Conservation (phyloP, 192 early-diverging fungal species). For the Backusella macrospora region DNA sequence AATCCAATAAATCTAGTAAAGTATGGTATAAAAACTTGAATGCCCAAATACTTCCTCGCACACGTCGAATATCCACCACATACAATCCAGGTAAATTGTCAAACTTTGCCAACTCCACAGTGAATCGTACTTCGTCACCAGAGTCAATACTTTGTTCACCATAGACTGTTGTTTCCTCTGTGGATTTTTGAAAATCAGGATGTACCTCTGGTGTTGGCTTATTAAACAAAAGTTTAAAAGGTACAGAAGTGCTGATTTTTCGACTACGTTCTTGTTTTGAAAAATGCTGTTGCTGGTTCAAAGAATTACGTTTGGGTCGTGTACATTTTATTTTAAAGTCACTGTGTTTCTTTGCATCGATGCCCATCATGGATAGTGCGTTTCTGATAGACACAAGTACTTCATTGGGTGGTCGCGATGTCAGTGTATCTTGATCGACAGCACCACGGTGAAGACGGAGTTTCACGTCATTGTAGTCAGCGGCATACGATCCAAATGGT, state of each 20-base stretch:
- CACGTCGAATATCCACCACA: slow-evolving; percentile 72
- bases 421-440: slow-evolving; percentile 70
- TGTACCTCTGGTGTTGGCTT: background rate
- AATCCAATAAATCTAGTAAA: slow-evolving; percentile 51
- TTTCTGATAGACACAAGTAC: slow-evolving; percentile 69
- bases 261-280: background rate
- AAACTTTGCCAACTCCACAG: slow-evolving; percentile 88
- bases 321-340: slow-evolving; percentile 64
- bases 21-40: slow-evolving; percentile 80
- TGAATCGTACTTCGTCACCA: slow-evolving; percentile 85
- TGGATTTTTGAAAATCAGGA: background rate
- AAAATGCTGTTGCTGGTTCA: background rate
- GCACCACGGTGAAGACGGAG: slow-evolving; percentile 74
- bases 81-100: slow-evolving; percentile 83
- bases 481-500: slow-evolving; percentile 23
- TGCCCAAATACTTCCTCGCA: slow-evolving; percentile 74
- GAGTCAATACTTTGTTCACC: slow-evolving; percentile 57
- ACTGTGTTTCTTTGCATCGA: slow-evolving; percentile 53
- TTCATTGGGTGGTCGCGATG: slow-evolving; percentile 67
- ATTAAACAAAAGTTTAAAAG: slow-evolving; percentile 7
- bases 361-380: slow-evolving; percentile 53
- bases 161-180: slow-evolving; percentile 42
- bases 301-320: slow-evolving; percentile 47
- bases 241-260: slow-evolving; percentile 10
- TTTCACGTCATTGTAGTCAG: slow-evolving; percentile 44